Conservation (phyloP, 2,329 filamentous ascomycete genomes). For the Parafenestella ontariensis region DNA sequence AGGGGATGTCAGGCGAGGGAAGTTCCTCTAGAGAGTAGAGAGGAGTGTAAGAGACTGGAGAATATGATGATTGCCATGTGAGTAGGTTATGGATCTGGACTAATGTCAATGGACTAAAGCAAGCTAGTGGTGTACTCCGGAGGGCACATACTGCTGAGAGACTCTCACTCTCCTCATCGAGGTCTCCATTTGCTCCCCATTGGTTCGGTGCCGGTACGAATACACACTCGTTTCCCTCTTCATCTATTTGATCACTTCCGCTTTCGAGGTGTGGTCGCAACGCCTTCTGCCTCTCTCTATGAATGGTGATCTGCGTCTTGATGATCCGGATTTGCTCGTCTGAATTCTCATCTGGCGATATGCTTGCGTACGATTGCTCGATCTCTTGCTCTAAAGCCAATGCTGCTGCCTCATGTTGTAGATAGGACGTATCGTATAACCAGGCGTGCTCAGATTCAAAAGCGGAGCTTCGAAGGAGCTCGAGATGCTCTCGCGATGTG, state of each 20-base stretch:
- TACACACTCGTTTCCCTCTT: slow-evolving; percentile 45
- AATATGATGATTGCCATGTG: slow-evolving; percentile 46
- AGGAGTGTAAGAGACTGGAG: slow-evolving; percentile 42
- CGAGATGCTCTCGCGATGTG: slow-evolving; percentile 40
- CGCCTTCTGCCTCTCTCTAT: slow-evolving; percentile 43
- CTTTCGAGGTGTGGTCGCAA: slow-evolving; percentile 47
- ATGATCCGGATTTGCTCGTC: slow-evolving; percentile 45
- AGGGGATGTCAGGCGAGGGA: slow-evolving; percentile 43
- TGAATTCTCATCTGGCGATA: slow-evolving; percentile 47
- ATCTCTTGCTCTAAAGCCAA: slow-evolving; percentile 44
- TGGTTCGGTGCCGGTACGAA: slow-evolving; percentile 49
- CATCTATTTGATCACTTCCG: slow-evolving; percentile 44
- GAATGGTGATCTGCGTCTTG: slow-evolving; percentile 45
- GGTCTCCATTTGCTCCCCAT: slow-evolving; percentile 47
- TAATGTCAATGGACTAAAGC: slow-evolving; percentile 9
- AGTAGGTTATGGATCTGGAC: slow-evolving; percentile 45
- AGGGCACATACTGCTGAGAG: slow-evolving; percentile 41
- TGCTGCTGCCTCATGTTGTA: slow-evolving; percentile 45
- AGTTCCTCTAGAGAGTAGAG: slow-evolving; percentile 38
- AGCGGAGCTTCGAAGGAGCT: slow-evolving; percentile 45
- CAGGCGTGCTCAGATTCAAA: slow-evolving; percentile 49
- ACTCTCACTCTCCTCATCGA: slow-evolving; percentile 48
- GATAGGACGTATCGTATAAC: slow-evolving; percentile 47
- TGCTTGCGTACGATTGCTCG: slow-evolving; percentile 38
- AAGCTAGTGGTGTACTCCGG: neutral